phyloP scores from a whole-genome alignment of 2,329 filamentous ascomycete genomes.

The Madurella mycetomatis region DNA sequence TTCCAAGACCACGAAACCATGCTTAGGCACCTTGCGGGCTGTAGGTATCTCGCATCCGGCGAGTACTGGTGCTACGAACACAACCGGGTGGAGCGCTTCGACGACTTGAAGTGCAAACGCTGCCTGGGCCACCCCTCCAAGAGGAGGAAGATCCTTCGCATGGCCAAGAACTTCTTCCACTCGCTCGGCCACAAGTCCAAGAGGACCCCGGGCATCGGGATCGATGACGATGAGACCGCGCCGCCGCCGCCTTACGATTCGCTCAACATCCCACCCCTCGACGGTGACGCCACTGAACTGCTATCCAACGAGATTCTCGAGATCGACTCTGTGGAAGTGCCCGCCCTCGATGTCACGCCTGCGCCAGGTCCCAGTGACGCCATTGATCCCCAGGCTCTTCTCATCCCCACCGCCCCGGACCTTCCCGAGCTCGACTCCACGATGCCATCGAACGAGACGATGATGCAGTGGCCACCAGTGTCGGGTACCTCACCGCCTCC shows the following conservation, averaged over 20 bases:
- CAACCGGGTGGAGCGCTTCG: constrained; percentile 47
- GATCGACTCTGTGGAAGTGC: constrained; percentile 46
- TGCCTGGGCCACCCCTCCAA: constrained; percentile 49
- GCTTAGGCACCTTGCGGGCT: constrained; percentile 49
- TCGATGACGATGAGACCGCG: constrained; percentile 30
- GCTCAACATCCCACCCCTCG: constrained; percentile 28
- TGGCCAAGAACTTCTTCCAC: constrained; percentile 52
- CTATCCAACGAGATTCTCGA: constrained; percentile 49
- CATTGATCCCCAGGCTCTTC: constrained; percentile 32
- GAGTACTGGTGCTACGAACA: constrained; percentile 57
- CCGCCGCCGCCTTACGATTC: constrained; percentile 46
- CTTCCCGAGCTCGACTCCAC: constrained; percentile 32
- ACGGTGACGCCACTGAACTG: constrained; percentile 37
- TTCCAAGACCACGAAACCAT: constrained; percentile 51
- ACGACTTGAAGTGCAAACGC: constrained; percentile 47
- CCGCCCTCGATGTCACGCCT: constrained; percentile 2
- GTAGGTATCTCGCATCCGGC: constrained; percentile 44
- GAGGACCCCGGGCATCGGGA: constrained; percentile 30
- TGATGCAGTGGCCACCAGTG: constrained; percentile 29
- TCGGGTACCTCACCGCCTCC: constrained; percentile 4
- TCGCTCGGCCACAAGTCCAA: constrained; percentile 46
- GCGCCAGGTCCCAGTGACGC: constrained; percentile 16
- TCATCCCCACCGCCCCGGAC: constrained; percentile 17
- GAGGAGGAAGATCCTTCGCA: constrained; percentile 47
- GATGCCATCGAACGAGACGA: constrained; percentile 15